Evolutionary conservation across 2,329 filamentous ascomycete species (phyloP).

Genomic region (Emergomyces orientalis): DNA sequence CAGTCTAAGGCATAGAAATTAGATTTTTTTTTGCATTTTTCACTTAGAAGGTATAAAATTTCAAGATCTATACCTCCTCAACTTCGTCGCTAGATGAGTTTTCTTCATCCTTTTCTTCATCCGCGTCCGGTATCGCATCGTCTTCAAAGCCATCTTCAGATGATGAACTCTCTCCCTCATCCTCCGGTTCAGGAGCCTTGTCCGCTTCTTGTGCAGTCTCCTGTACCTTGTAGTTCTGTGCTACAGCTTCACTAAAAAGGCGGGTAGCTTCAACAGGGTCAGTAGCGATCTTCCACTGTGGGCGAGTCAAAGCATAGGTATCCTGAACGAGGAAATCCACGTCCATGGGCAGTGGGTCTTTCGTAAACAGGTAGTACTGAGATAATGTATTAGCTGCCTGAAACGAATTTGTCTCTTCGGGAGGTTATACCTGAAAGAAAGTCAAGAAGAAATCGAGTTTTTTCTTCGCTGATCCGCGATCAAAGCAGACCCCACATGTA

Average conservation of each 20-base stretch:
- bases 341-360: conserved; percentile 86
- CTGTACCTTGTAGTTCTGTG: conserved; percentile 75
- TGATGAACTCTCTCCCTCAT: conserved; percentile 57
- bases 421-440: conserved; percentile 64
- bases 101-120: conserved; percentile 50
- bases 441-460: conserved; percentile 96
- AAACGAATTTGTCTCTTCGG: not conserved
- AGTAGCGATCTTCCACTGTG: conserved; percentile 82
- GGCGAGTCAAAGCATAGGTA: conserved; percentile 71
- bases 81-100: conserved; percentile 42
- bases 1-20: conserved; percentile 24
- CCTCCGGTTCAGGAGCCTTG: conserved; percentile 60
- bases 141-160: conserved; percentile 70
- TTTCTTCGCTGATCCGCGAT: conserved; percentile 85
- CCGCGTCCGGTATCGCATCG: conserved; percentile 45
- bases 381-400: conserved; percentile 13
- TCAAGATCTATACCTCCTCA: conserved; percentile 21
- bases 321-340: conserved; percentile 96
- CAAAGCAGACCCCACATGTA: conserved; percentile 93
- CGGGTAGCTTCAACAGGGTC: conserved; percentile 74
- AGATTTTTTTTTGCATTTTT: not conserved
- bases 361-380: conserved; percentile 89
- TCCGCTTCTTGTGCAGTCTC: conserved; percentile 61
- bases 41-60: conserved; percentile 13
- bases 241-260: conserved; percentile 77